phyloP scores from a whole-genome alignment of 169 alveolate species.

The Plasmodium coatneyi region DNA sequence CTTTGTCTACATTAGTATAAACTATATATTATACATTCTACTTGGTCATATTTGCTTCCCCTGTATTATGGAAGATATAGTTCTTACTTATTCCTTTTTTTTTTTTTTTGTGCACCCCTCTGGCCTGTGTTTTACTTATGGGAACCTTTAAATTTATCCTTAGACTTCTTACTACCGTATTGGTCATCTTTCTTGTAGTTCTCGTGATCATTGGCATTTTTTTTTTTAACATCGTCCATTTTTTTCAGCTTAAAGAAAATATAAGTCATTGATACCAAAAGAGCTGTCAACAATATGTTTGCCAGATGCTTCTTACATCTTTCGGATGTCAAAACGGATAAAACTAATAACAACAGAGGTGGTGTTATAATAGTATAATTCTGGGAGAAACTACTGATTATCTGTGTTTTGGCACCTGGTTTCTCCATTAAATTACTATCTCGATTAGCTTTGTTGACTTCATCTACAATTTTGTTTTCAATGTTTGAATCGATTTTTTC shows the following conservation, averaged over 20 bases:
- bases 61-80: not conserved
- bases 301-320: constrained; percentile 11
- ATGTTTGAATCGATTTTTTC: not conserved
- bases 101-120: not conserved
- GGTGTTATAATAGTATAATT: constrained; percentile 23
- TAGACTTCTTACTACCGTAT: not conserved
- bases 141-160: not conserved
- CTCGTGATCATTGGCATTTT: not conserved
- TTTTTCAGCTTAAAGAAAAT: constrained; percentile 25
- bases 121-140: not conserved
- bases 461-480: constrained; percentile 13
- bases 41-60: not conserved
- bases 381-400: not conserved
- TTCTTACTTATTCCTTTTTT: not conserved
- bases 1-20: not conserved
- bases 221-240: constrained; percentile 7
- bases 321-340: constrained; percentile 13
- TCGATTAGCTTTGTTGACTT: not conserved
- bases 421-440: not conserved
- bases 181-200: not conserved
- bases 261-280: constrained; percentile 14
- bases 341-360: constrained; percentile 5
- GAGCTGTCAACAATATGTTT: constrained; percentile 1
- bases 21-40: not conserved
- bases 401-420: not conserved